phyloP scores from a whole-genome alignment of 805 yeast species.

The Metschnikowia similis region DNA sequence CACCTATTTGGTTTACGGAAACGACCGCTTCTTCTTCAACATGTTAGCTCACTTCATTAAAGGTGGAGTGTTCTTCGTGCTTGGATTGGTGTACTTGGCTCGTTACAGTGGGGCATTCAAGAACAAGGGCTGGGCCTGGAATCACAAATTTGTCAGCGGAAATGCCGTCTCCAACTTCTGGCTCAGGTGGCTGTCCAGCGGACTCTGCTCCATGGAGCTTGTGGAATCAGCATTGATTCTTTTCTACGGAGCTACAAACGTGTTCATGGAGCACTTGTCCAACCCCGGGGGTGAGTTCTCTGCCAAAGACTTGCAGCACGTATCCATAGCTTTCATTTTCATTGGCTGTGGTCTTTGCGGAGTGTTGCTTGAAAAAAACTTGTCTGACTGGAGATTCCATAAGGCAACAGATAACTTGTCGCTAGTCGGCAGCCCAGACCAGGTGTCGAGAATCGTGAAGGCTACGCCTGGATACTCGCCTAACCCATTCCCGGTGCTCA shows the following conservation, averaged over 20 bases:
- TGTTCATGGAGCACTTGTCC: conserved; percentile 81
- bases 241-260: conserved; percentile 84
- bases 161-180: conserved; percentile 29
- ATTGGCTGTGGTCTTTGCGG: conserved; percentile 94
- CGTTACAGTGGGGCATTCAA: conserved; percentile 82
- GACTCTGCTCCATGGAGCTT: conserved; percentile 75
- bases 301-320: conserved; percentile 87
- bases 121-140: conserved; percentile 90
- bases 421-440: conserved; percentile 6
- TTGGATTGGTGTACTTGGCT: conserved; percentile 78
- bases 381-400: conserved; percentile 56
- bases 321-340: conserved; percentile 84
- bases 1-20: conserved; percentile 66
- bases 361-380: conserved; percentile 66
- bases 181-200: conserved; percentile 37
- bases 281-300: conserved; percentile 75
- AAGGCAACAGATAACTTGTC: conserved; percentile 27
- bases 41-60: conserved; percentile 92
- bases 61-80: conserved; percentile 79
- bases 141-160: conserved; percentile 29
- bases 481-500: conserved; percentile 91
- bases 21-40: conserved; percentile 65
- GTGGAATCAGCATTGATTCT: conserved; percentile 75
- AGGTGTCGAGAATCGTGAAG: conserved; percentile 17
- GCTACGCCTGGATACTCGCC: conserved; percentile 76